Percentiles rank a stretch among this genome's conserved stretches.
Conservation (phyloP, 148 eudicot genomes). For the Vaccinium vitisidaea region DNA sequence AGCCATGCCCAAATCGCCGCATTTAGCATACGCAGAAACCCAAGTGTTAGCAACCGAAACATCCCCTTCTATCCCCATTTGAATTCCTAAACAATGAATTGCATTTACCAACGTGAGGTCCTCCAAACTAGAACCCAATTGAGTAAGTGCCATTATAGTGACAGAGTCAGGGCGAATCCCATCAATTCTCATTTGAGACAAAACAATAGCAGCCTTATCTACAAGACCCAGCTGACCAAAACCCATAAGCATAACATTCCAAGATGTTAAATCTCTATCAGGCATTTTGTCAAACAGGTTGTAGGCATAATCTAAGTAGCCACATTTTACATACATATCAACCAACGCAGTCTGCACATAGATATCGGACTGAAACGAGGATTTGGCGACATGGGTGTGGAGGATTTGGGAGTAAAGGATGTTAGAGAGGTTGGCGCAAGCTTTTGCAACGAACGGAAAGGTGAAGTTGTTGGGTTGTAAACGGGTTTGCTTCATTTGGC, state of each 20-base stretch:
- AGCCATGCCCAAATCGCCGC: conserved; percentile 45
- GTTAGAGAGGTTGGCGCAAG: conserved; percentile 46
- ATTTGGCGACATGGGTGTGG: conserved; percentile 52
- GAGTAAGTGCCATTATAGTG: conserved; percentile 53
- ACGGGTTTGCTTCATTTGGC: conserved; percentile 38
- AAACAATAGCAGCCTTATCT: conserved; percentile 36
- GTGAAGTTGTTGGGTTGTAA: conserved; percentile 46
- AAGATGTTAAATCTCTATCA: conserved; percentile 50
- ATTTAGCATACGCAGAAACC: conserved; percentile 63
- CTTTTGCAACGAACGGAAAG: conserved; percentile 56
- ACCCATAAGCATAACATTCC: conserved; percentile 70
- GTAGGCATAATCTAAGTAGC: conserved; percentile 30
- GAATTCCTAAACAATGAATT: conserved; percentile 46
- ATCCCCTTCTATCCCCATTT: conserved; percentile 41
- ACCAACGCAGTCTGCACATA: conserved; percentile 55
- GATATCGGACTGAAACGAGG: conserved; percentile 35
- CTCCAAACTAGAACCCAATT: conserved; percentile 26
- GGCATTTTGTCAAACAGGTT: conserved; percentile 52
- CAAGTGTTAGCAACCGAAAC: conserved; percentile 56
- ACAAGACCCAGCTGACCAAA: conserved; percentile 39
- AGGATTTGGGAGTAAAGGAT: conserved; percentile 32
- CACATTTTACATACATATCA: conserved; percentile 58
- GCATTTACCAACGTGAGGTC: conserved; percentile 34
- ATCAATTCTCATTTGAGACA: conserved; percentile 46
- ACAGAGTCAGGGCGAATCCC: conserved; percentile 43